Conservation (phyloP, 2,329 filamentous ascomycete species). For the Neurospora sp. region DNA sequence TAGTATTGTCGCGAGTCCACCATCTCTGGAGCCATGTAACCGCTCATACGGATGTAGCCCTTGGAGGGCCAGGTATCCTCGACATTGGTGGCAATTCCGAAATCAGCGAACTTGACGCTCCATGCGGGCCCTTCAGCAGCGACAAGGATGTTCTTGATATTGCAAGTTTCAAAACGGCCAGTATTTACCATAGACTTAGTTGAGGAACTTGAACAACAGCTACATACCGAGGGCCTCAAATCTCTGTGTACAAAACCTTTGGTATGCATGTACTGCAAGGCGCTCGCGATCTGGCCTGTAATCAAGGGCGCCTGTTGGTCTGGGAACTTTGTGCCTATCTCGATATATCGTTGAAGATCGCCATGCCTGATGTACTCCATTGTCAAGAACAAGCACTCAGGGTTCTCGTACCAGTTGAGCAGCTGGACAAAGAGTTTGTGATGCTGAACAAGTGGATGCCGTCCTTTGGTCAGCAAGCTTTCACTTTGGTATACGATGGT, state of each 20-base stretch:
- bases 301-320: background rate
- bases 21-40: constrained; percentile 17
- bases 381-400: constrained; percentile 11
- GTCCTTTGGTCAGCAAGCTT: too few species aligned
- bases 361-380: constrained; percentile 19
- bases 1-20: constrained; percentile 9
- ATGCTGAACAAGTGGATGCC: background rate
- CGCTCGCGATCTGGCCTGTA: background rate
- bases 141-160: constrained; percentile 20
- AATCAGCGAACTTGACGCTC: constrained; percentile 22
- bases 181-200: background rate
- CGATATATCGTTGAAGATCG: constrained; percentile 10
- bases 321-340: background rate
- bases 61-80: constrained; percentile 7
- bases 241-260: constrained; percentile 16
- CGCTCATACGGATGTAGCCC: constrained; percentile 7
- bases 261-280: constrained; percentile 14
- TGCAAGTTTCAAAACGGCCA: background rate
- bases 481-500: too few species aligned
- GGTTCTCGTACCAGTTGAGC: constrained; percentile 16
- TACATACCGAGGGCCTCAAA: constrained; percentile 9
- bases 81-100: constrained; percentile 16
- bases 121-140: constrained; percentile 11
- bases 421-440: constrained; percentile 12
- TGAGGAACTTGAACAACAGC: too few species aligned